Base-by-base conservation (phyloP, 352 stramenopile genomes). In the Thalassiosira mediterranea region DNA sequence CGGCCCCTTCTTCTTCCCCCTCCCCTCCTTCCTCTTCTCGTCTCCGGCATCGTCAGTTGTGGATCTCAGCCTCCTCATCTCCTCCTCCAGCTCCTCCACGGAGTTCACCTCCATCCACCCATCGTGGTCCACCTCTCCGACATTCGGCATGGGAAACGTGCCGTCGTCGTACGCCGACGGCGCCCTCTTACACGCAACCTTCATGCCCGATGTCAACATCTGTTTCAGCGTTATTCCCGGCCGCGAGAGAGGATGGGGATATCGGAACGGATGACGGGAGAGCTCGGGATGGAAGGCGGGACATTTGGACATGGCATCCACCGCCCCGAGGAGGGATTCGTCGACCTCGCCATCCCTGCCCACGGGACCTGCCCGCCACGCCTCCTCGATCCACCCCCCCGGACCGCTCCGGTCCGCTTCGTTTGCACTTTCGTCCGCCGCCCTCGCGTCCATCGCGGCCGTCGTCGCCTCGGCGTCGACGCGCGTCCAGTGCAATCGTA, bases 101-200 rank as follows among this genome's bases (percentile, higher is more conserved):
- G 70, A 74, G 37, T 79, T 58, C 4, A 86, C 47, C 11, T 78
- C 74, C 67, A 90, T 77, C 83, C 83, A 90, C 51, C 44, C 42
- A 46, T 90, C 83, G 62, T 67, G 54, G 44, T 90, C 79, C 32
- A 86, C 60, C 52, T 88, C 63, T 28, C 71, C 52, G 10, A 48
- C 7, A 21, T 26, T 54, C 31, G 79, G 72, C n/a, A 79, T 71
- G 25, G 67, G 65, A 52, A 84, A 87, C 21, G 11, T 59, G 13
- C 44, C 69, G 37, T 60, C 42, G 34, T 61, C 38, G 31, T 66
- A 68, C 11, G 71, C 25, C 19, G 66, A 34, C 3, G 44, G 52
- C 21, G 49, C 26, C 51, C 53, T 72, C 49, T 66, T 64, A 46
- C 62, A 32, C 21, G 72, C 53, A 31, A 26, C 46, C 28, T 74